These are phyloP conservation scores for Sporothrix protearum DNA, from an alignment of 2,329 filamentous ascomycete genomes.

Conservation along the genomic window DNA sequence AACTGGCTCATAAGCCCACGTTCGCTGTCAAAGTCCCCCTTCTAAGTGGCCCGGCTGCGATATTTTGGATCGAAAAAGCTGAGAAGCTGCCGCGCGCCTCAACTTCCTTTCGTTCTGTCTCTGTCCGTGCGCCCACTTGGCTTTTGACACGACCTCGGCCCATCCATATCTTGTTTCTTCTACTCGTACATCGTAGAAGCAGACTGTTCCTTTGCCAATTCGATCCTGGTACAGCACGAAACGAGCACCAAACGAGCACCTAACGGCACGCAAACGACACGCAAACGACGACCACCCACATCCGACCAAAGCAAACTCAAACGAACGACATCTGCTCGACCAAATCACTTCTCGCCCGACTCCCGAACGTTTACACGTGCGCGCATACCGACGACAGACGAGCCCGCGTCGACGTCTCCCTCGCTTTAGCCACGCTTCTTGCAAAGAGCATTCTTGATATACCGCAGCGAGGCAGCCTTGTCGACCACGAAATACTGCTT, in stretches of 20 bases:
- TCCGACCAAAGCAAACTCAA: background rate
- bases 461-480: background rate
- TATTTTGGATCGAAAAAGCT: background rate
- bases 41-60: background rate
- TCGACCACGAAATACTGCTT: background rate
- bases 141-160: background rate
- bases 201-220: background rate
- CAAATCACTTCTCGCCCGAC: background rate
- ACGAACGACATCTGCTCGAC: background rate
- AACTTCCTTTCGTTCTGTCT: background rate
- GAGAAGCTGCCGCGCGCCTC: background rate
- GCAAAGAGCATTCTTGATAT: background rate
- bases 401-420: background rate
- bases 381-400: background rate
- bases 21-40: background rate
- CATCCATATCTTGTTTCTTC: background rate
- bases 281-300: background rate
- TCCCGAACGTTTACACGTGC: background rate
- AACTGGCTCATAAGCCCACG: background rate
- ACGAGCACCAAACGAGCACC: background rate
- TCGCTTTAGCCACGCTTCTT: background rate
- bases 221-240: background rate
- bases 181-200: no score
- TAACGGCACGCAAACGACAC: background rate
- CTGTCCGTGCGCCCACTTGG: background rate